Percentiles rank a stretch among this genome's conserved stretches.
Evolutionary conservation across 805 yeast species (phyloP).

Genomic region (Metschnikowia henanensis): DNA sequence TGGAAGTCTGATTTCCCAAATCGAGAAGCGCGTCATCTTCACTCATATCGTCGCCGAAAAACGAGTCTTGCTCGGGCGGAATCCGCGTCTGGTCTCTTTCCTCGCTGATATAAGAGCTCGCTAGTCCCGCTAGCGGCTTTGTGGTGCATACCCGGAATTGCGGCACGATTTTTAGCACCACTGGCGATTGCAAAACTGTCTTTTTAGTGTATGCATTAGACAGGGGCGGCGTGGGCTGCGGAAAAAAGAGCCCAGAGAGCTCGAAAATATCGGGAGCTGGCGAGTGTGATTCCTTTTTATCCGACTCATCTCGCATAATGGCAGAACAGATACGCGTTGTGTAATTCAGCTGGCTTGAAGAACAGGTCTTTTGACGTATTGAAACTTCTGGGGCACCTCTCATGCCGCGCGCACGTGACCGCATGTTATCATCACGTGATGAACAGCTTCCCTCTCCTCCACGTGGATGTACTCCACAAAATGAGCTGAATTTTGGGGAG

Average conservation of each 20-base stretch:
- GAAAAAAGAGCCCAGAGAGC: slow-evolving; percentile 2
- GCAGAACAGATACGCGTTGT: no score
- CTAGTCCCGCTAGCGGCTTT: slow-evolving; percentile 36
- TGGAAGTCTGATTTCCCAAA: slow-evolving; percentile 4
- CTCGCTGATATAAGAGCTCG: slow-evolving; percentile 35
- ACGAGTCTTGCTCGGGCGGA: slow-evolving; percentile 36
- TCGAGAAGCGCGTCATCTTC: slow-evolving; percentile 27
- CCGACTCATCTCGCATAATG: no score
- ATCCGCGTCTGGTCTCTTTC: slow-evolving; percentile 36
- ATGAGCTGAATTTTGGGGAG: no score
- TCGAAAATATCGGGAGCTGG: background rate
- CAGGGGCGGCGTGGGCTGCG: background rate
- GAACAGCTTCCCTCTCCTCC: no score
- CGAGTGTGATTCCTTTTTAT: no score
- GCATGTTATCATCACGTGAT: no score
- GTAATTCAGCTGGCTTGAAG: no score
- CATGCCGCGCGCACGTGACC: no score
- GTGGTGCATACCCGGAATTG: slow-evolving; percentile 30
- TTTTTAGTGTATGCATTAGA: slow-evolving; percentile 27
- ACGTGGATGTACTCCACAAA: no score
- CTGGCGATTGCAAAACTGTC: slow-evolving; percentile 43
- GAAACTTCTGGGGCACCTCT: no score
- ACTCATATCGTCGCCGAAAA: slow-evolving; percentile 37
- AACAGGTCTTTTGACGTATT: no score
- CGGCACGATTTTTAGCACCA: slow-evolving; percentile 33